Evolutionary conservation across 371 early-diverging fungal genomes (phyloP).

Genomic region (Zancudomyces culisetae): DNA sequence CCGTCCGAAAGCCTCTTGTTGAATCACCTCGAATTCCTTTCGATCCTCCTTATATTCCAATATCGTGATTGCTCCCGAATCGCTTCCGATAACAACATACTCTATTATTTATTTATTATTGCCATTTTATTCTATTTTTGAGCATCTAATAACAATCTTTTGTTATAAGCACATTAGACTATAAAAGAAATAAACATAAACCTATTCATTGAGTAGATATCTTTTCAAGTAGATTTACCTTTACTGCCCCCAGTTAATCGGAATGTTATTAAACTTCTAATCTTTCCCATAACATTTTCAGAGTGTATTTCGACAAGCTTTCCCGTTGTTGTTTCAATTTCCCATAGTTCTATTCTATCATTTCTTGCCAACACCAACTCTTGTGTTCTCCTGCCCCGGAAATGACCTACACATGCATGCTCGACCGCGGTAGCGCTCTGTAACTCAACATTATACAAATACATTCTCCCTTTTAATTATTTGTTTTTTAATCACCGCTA

Average conservation of each 20-base stretch:
- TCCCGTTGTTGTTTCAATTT: slow-evolving; percentile 61
- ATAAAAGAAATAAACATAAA: no score
- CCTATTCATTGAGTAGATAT: no score
- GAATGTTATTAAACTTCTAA: slow-evolving; percentile 70
- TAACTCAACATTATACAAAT: slow-evolving; percentile 77
- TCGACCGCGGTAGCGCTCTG: slow-evolving; percentile 62
- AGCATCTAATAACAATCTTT: no score
- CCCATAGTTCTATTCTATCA: slow-evolving; percentile 60
- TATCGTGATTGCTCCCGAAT: slow-evolving; percentile 79
- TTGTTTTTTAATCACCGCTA: no score
- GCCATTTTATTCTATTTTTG: not conserved
- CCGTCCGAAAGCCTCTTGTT: slow-evolving; percentile 91
- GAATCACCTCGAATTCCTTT: slow-evolving; percentile 61
- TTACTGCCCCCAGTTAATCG: slow-evolving; percentile 51
- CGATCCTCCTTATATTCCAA: slow-evolving; percentile 66
- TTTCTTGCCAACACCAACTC: slow-evolving; percentile 74
- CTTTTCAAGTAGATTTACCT: slow-evolving; percentile 13
- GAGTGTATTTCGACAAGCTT: slow-evolving; percentile 53
- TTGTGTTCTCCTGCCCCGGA: slow-evolving; percentile 76
- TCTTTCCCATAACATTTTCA: slow-evolving; percentile 68
- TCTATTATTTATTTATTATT: slow-evolving; percentile 27
- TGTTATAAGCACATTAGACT: no score
- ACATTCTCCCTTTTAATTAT: slow-evolving; percentile 31
- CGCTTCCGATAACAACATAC: slow-evolving; percentile 74
- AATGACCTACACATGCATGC: slow-evolving; percentile 73